A percentile compares a stretch with the other conserved stretches of the same genome.
Evolutionary conservation across 169 alveolate species (phyloP).

Genomic region (Eimeria sp.): DNA sequence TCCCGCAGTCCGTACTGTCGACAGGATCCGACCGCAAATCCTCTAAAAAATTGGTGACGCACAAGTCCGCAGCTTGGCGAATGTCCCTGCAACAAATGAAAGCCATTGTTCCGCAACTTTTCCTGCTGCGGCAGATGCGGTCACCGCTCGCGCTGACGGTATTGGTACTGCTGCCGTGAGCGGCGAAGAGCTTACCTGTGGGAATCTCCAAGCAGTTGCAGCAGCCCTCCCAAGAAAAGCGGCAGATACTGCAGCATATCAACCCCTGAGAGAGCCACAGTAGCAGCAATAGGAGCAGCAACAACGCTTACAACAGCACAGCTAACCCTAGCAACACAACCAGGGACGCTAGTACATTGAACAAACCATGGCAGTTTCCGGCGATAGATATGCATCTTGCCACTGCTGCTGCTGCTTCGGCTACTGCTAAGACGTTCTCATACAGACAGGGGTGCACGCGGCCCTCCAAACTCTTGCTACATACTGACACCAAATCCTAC

Average conservation of each 20-base stretch:
- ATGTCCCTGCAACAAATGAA: constrained; percentile 73
- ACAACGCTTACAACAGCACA: neutral
- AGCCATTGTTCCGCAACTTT: neutral
- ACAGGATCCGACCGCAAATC: constrained; percentile 46
- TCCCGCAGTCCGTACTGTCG: constrained; percentile 34
- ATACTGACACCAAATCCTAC: neutral
- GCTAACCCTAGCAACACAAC: neutral
- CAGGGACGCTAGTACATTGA: no score
- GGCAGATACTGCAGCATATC: constrained; percentile 81
- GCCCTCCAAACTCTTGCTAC: constrained; percentile 4
- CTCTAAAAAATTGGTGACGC: constrained; percentile 77
- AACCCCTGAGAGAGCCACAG: constrained; percentile 22
- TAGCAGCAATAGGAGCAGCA: constrained; percentile 15
- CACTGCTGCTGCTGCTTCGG: constrained; percentile 29
- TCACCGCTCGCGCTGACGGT: neutral
- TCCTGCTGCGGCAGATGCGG: constrained; percentile 38
- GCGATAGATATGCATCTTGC: neutral
- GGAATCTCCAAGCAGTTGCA: constrained; percentile 79
- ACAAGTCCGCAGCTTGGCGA: constrained; percentile 84
- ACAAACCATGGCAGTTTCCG: neutral
- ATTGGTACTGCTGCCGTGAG: neutral
- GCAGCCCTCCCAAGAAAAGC: constrained; percentile 82
- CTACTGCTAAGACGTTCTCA: neutral
- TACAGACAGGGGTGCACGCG: neutral
- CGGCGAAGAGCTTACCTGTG: constrained; percentile 31